Evolutionary conservation across 2,329 filamentous ascomycete genomes (phyloP).

Genomic region (Exserohilum turcica): DNA sequence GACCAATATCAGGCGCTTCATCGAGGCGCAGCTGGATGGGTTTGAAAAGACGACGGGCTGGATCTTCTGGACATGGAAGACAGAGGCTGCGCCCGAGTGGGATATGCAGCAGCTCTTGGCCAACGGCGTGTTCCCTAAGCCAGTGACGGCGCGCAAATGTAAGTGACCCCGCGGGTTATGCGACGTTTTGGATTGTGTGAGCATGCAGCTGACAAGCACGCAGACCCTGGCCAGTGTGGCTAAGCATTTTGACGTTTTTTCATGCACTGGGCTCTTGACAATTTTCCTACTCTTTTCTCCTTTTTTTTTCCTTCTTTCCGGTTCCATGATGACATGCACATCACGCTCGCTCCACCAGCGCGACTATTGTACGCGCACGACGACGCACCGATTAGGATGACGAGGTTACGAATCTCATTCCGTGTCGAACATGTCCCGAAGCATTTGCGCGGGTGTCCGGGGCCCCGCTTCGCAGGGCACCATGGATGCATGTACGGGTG

Average conservation of each 20-base stretch:
- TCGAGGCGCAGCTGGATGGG: constrained; percentile 55
- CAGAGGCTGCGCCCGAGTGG: constrained; percentile 56
- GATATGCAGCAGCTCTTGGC: constrained; percentile 53
- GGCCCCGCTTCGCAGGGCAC: neutral
- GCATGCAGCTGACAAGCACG: constrained; percentile 8
- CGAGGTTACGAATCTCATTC: constrained; percentile 28
- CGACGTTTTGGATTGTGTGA: neutral
- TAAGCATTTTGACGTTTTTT: constrained; percentile 19
- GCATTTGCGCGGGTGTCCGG: constrained; percentile 27
- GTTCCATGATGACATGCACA: constrained; percentile 5
- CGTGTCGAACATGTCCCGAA: constrained; percentile 35
- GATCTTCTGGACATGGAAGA: constrained; percentile 60
- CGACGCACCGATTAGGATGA: constrained; percentile 14
- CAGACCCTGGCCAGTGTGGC: constrained; percentile 46
- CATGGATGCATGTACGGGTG: too few relatives aligned
- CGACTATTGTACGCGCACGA: neutral
- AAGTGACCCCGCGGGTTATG: constrained; percentile 25
- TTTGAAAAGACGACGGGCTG: constrained; percentile 56
- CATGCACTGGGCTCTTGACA: neutral
- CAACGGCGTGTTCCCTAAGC: constrained; percentile 57
- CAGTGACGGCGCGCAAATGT: constrained; percentile 47
- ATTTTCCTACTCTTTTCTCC: constrained; percentile 12
- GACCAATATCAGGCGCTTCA: constrained; percentile 52
- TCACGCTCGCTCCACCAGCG: constrained; percentile 24
- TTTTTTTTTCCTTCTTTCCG: too few relatives aligned